These are phyloP conservation scores for Myriosclerotinia scirpicola DNA, from an alignment of 2,329 filamentous ascomycete genomes.

Conservation along the genomic window DNA sequence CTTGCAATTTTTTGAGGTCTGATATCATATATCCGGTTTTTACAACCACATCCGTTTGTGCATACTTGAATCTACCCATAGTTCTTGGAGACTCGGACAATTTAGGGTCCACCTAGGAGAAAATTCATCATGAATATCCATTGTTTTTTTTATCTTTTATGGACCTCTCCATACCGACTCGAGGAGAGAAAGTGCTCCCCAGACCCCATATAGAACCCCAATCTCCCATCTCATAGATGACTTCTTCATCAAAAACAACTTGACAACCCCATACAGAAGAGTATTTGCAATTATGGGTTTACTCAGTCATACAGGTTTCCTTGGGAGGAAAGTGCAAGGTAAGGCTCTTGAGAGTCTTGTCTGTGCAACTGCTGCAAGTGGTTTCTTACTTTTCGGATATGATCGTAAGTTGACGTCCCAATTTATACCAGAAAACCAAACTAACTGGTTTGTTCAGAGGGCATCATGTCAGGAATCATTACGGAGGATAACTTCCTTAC, in stretches of 20 bases:
- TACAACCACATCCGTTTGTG: neutral
- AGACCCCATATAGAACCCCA: conserved; percentile 19
- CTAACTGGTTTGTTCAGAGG: conserved; percentile 11
- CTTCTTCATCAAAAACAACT: neutral
- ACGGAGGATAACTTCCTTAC: conserved; percentile 51
- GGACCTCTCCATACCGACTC: neutral
- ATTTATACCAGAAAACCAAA: neutral
- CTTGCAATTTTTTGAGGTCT: conserved; percentile 3
- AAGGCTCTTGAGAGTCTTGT: conserved; percentile 23
- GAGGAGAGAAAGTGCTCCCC: conserved; percentile 8
- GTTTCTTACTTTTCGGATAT: conserved; percentile 26
- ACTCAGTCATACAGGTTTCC: conserved; percentile 23
- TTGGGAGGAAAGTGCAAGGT: conserved; percentile 18
- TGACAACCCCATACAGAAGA: neutral
- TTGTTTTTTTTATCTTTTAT: conserved; percentile 14
- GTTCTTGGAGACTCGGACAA: neutral
- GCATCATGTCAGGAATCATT: conserved; percentile 42
- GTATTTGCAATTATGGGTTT: conserved; percentile 17
- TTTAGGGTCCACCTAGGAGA: neutral
- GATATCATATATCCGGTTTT: conserved; percentile 20
- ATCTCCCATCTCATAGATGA: conserved; percentile 16
- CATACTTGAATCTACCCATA: conserved; percentile 3
- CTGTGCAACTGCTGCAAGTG: conserved; percentile 23
- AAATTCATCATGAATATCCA: conserved; percentile 22
- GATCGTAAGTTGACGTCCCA: conserved; percentile 19